These are phyloP conservation scores for Hevea brasiliensis DNA, from an alignment of 345 rosid species.

Conservation along the genomic window DNA sequence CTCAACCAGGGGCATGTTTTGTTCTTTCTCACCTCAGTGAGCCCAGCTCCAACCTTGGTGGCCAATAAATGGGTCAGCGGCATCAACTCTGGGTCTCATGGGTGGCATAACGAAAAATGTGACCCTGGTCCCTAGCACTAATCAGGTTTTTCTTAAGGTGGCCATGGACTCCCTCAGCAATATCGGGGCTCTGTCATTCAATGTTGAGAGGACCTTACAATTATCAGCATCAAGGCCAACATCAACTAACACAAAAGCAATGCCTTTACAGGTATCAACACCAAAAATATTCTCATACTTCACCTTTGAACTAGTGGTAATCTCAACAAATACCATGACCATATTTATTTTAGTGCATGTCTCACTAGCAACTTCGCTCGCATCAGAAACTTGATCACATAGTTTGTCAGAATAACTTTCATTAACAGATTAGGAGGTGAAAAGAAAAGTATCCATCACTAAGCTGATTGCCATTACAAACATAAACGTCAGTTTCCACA, in stretches of 20 bases:
- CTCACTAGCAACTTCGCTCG: slow-evolving; percentile 19
- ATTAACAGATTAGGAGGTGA: slow-evolving; percentile 15
- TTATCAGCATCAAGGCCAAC: slow-evolving; percentile 20
- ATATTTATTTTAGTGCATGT: slow-evolving; percentile 6
- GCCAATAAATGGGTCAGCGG: slow-evolving; percentile 16
- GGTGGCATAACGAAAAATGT: slow-evolving; percentile 18
- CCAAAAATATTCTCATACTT: slow-evolving; percentile 11
- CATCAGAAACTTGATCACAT: slow-evolving; percentile 18
- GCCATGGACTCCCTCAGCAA: slow-evolving; percentile 22
- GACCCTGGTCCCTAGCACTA: slow-evolving; percentile 17
- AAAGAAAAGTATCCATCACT: slow-evolving; percentile 17
- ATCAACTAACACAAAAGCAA: slow-evolving; percentile 11
- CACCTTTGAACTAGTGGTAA: slow-evolving; percentile 1
- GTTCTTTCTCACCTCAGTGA: slow-evolving; percentile 19
- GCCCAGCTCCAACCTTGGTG: slow-evolving; percentile 20
- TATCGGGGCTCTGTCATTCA: slow-evolving; percentile 9
- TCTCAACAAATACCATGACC: slow-evolving; percentile 16
- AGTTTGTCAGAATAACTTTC: slow-evolving; percentile 15
- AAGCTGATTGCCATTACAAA: not conserved
- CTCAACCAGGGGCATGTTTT: slow-evolving; percentile 19
- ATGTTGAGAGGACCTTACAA: slow-evolving; percentile 11
- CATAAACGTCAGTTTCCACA: not conserved
- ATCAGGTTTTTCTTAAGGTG: slow-evolving; percentile 14
- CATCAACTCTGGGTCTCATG: slow-evolving; percentile 20
- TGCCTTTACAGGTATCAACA: slow-evolving; percentile 8